These are phyloP conservation scores for Ogataea hybrid DNA, from an alignment of 1,139 yeast species.

Conservation along the genomic window DNA sequence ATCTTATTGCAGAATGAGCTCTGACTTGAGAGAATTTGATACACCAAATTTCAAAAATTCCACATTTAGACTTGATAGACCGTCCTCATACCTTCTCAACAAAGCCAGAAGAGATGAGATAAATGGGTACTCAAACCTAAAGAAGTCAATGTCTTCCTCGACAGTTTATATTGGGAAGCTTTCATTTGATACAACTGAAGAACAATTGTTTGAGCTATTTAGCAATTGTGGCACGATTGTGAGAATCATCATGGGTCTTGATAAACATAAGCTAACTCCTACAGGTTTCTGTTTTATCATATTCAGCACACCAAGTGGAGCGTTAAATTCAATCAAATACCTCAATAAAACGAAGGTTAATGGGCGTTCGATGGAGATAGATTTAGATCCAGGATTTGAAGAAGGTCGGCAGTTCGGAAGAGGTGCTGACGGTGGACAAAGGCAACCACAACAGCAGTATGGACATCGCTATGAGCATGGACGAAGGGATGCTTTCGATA, in stretches of 20 bases:
- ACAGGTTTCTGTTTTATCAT: slow-evolving; percentile 95
- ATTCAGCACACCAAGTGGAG: slow-evolving; percentile 63
- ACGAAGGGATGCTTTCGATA: slow-evolving; percentile 21
- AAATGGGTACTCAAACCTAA: slow-evolving; percentile 51
- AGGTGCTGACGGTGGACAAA: slow-evolving; percentile 87
- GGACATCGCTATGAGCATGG: slow-evolving; percentile 12
- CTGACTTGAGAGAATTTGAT: slow-evolving; percentile 43
- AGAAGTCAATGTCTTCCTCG: slow-evolving; percentile 59
- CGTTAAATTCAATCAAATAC: slow-evolving; percentile 78
- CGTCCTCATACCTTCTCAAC: slow-evolving; percentile 70
- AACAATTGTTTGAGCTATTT: slow-evolving; percentile 84
- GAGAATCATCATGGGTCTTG: slow-evolving; percentile 89
- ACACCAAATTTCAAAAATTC: slow-evolving; percentile 54
- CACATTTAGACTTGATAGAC: slow-evolving; percentile 68
- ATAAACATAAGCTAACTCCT: slow-evolving; percentile 83
- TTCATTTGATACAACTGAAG: slow-evolving; percentile 88
- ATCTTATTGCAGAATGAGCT: slow-evolving; percentile 12
- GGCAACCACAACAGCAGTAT: slow-evolving; percentile 28
- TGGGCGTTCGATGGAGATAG: slow-evolving; percentile 75
- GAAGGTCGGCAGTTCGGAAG: slow-evolving; percentile 96
- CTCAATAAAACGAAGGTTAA: slow-evolving; percentile 79
- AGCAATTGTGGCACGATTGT: slow-evolving; percentile 75
- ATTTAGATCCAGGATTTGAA: slow-evolving; percentile 89
- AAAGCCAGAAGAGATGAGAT: slow-evolving; percentile 58
- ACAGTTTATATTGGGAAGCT: slow-evolving; percentile 88